Conservation (phyloP, 2,329 filamentous ascomycete species). For the Ceratocystis cacaofunesta region DNA sequence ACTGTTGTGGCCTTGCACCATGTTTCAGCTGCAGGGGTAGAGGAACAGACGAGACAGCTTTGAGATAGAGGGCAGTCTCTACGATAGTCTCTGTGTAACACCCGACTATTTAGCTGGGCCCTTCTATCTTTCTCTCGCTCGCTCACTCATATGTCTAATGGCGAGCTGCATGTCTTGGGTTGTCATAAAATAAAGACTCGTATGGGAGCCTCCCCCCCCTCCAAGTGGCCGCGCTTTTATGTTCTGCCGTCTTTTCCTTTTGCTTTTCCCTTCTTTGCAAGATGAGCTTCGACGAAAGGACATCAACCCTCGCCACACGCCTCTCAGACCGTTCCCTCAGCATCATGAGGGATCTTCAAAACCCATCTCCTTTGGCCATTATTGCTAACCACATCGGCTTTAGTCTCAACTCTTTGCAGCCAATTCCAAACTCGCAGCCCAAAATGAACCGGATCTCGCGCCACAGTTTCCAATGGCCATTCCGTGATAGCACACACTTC, state of each 20-base stretch:
- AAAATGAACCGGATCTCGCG: slow-evolving; percentile 7
- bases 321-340: neutral
- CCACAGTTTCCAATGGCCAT: slow-evolving; percentile 18
- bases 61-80: neutral
- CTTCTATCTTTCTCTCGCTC: neutral
- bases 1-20: neutral
- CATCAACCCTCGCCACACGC: neutral
- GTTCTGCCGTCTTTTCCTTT: neutral
- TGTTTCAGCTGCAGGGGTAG: slow-evolving; percentile 12
- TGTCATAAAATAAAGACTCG: neutral
- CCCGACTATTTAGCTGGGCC: neutral
- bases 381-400: slow-evolving; percentile 10
- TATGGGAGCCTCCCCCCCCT: neutral
- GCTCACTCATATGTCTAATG: neutral
- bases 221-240: neutral
- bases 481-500: slow-evolving; percentile 15
- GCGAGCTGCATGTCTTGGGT: slow-evolving; percentile 4
- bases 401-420: slow-evolving; percentile 9
- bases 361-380: slow-evolving; percentile 3
- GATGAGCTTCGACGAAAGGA: neutral
- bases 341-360: neutral
- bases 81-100: neutral
- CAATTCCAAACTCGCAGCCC: neutral
- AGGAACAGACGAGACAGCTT: slow-evolving; percentile 2
- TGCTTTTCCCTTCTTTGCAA: neutral